Base-by-base conservation (phyloP, 805 yeast species). In the Kuraishia capsulata region DNA sequence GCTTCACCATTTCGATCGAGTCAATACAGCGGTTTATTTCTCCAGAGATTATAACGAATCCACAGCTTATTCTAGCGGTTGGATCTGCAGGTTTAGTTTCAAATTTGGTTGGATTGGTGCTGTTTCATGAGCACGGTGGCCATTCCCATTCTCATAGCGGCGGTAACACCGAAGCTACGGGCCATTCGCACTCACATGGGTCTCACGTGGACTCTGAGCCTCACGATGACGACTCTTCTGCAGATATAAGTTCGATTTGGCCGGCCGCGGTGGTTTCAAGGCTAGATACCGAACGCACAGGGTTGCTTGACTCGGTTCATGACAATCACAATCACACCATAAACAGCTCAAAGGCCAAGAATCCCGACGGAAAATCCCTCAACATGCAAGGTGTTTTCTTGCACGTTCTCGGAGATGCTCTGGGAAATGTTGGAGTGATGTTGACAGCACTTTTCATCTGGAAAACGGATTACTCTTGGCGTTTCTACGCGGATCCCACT, bases 351-450 rank as follows among this genome's bases (percentile, higher is more conserved):
- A 10, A 38, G 3, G 38, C 44, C 32, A 39, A 42, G 14, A 43
- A 44, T 25, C 52, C 56, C 38, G 31, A 65, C 43, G 50, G 59
- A 24, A 76, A 73, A 53, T 84, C 96, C n/a, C 66, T 90, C 65
- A 90, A 92, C 61, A 90, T 90, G 97, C 89, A 86, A 51, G 98
- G 98, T 45, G 97, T 90, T 3, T 92, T 86, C 54, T 67, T 90
- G 53, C 98, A 90, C 54, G 98, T 92, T 10, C 45, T 92, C 49
- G 97, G 97, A 33, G 98, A 90, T 60, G 97, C 97, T 1, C 67
- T 90, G 40, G 97, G 98, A 45, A 90, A 90, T 55, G 64, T 90
- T 39, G 97, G 97, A 47, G 98, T 90, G 38, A 92, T 90, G 41
- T 57, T 71, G 3, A 80, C 96, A 2, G 98, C 97, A 3, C 45